Evolutionary conservation across 2,329 filamentous ascomycete genomes (phyloP), one percentile per base, ranked within the genome.

Genomic region (Claviceps sp.): DNA sequence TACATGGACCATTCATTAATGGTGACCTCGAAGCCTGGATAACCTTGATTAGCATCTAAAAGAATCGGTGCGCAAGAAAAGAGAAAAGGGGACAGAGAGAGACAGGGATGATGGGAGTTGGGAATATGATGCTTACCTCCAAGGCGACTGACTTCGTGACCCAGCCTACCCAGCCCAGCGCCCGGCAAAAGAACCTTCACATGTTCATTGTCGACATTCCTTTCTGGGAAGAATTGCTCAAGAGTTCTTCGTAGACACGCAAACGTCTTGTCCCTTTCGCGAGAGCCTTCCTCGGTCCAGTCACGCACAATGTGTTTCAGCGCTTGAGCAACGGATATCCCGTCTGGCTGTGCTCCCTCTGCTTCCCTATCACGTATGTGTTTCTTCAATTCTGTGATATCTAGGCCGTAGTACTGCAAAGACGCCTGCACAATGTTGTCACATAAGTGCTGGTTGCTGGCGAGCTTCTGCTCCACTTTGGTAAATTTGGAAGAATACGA

Each of bases 1-100:
- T 73, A 80, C 62, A 73, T 71, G 1, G 75, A 79, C 73, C 73
- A 80, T 61, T 81, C 77, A 56, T 80, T 81, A 50, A 71, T 64
- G 0, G 74, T 76, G 0, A 79, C 76, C 24, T 77, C 65, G 52
- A 77, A 76, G 1, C 67, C 72, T 71, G 13, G 16, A 5, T 10
- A 5, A 34, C 6, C 10, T 34, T 24, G 24, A 10, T 50, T 24
- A 37, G 40, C 39, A 0, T 7, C 26, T 2, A 4, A 8, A 44
- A 3, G 6, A 8, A 11, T 34, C 11, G 30, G 11, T 11, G 10
- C 30, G 30, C 11, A 40, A 45, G 17, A 30, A 46, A 34, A 43
- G 17, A 43, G 4, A 13, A 10, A 22, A 8, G 17, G 11, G 11
- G 41, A 14, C 17, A 43, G 11, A 43, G 17, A 43, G 17, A 43